Evolutionary conservation across 306 rosid genomes (phyloP).

Genomic region (Gynostemma pentaphyllum): DNA sequence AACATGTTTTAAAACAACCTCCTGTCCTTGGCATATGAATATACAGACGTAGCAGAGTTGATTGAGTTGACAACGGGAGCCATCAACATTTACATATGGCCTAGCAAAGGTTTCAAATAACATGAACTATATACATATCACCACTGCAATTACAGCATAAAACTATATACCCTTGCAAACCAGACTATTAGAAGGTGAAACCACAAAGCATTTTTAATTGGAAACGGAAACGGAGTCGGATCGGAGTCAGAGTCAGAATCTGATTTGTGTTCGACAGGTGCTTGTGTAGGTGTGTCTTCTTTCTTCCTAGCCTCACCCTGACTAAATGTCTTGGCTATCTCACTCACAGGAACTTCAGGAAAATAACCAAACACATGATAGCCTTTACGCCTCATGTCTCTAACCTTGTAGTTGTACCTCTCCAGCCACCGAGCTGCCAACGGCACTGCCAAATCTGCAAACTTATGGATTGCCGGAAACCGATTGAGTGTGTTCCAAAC

Average conservation of each 20-base stretch:
- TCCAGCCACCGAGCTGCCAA: slow-evolving; percentile 32
- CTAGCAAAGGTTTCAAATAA: not conserved
- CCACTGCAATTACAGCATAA: not conserved
- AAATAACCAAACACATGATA: slow-evolving; percentile 37
- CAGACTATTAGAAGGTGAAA: not conserved
- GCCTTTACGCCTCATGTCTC: slow-evolving; percentile 35
- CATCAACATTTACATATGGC: not conserved
- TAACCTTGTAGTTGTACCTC: slow-evolving; percentile 47
- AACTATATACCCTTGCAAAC: not conserved
- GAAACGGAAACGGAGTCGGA: not conserved
- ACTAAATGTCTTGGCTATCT: slow-evolving; percentile 34
- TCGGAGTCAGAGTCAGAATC: slow-evolving; percentile 31
- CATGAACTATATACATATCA: not conserved
- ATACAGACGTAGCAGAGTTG: too few species aligned
- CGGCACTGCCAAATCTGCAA: slow-evolving; percentile 41
- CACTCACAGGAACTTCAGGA: slow-evolving; percentile 58
- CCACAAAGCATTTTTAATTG: not conserved
- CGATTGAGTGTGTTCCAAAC: slow-evolving; percentile 38
- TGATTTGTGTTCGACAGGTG: slow-evolving; percentile 9
- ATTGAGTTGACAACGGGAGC: too few species aligned
- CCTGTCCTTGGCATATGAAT: too few species aligned
- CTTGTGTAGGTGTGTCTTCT: not conserved
- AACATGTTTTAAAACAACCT: too few species aligned
- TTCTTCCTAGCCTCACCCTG: slow-evolving; percentile 23
- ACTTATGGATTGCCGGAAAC: slow-evolving; percentile 32